A percentile compares a stretch with the other conserved stretches of the same genome.
Evolutionary conservation across 1,139 yeast genomes (phyloP).

Genomic region (Hanseniaspora gamundiae): DNA sequence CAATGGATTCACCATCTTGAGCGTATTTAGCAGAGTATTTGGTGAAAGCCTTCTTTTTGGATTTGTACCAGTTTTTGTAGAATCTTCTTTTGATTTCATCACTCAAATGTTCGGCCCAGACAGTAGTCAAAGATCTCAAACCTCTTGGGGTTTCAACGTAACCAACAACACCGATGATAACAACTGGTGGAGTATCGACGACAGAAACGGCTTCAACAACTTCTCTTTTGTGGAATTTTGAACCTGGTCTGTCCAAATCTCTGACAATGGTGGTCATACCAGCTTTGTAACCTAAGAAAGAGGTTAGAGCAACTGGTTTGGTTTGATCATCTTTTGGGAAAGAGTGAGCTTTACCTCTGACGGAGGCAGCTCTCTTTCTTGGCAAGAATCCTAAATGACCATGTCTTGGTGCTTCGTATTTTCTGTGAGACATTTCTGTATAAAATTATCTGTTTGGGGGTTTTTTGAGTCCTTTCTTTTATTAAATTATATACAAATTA

Average conservation of each 20-base stretch:
- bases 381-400: conserved; percentile 99
- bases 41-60: conserved; percentile 99
- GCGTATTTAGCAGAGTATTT: conserved; percentile 99
- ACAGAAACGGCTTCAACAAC: conserved; percentile 98
- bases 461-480: conserved; percentile 2
- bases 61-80: conserved; percentile 99
- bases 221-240: conserved; percentile 99
- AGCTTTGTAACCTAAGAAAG: conserved; percentile 97
- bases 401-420: conserved; percentile 99
- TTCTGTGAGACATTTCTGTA: conserved; percentile 89
- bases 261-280: conserved; percentile 99
- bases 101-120: conserved; percentile 99
- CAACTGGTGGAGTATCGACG: conserved; percentile 98
- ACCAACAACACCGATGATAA: conserved; percentile 99
- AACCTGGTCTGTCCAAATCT: conserved; percentile 99
- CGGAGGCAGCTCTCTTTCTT: conserved; percentile 98
- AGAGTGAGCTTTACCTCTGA: conserved; percentile 97
- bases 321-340: conserved; percentile 98
- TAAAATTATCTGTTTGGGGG: conserved; percentile 7
- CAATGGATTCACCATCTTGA: conserved; percentile 76
- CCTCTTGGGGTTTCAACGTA: conserved; percentile 99
- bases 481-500: no score
- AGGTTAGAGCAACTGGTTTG: conserved; percentile 98
- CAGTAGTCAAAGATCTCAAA: conserved; percentile 97
- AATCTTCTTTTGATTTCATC: conserved; percentile 99